Evolutionary conservation across 441 rosid species (phyloP).

Genomic region (Populus trichocarpa): DNA sequence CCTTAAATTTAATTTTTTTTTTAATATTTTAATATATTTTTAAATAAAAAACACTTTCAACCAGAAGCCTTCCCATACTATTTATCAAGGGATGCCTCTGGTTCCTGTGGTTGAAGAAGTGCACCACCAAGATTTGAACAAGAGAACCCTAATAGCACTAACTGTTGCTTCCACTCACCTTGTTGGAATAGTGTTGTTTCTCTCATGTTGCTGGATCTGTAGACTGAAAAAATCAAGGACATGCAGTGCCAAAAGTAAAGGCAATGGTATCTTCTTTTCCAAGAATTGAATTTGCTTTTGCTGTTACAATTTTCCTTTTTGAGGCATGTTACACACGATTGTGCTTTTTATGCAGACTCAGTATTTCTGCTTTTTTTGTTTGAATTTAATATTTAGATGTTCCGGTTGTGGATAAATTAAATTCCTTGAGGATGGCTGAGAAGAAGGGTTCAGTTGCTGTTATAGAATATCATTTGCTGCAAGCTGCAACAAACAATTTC

Average conservation of each 20-base stretch:
- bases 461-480: slow-evolving; percentile 60
- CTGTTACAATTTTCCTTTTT: not conserved
- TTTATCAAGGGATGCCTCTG: slow-evolving; percentile 39
- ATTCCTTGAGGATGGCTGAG: slow-evolving; percentile 31
- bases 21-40: too few species aligned
- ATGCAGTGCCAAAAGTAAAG: slow-evolving; percentile 36
- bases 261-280: slow-evolving; percentile 38
- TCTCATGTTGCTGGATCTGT: slow-evolving; percentile 62
- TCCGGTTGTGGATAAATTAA: slow-evolving; percentile 41
- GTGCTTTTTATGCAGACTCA: not conserved
- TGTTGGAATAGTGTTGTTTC: slow-evolving; percentile 44
- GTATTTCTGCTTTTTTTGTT: not conserved
- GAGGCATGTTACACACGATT: not conserved
- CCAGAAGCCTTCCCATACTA: too few species aligned
- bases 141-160: slow-evolving; percentile 72
- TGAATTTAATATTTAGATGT: slow-evolving; percentile 35
- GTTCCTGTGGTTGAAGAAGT: slow-evolving; percentile 48
- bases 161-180: slow-evolving; percentile 71
- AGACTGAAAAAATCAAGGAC: slow-evolving; percentile 48
- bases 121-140: slow-evolving; percentile 73
- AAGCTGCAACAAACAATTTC: slow-evolving; percentile 76
- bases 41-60: not conserved
- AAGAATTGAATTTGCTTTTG: slow-evolving; percentile 9
- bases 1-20: too few species aligned
- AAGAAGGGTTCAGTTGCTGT: slow-evolving; percentile 57